Evolutionary conservation across 495 filamentous ascomycete genomes (phyloP).

Genomic region (Penicillium arizonense): DNA sequence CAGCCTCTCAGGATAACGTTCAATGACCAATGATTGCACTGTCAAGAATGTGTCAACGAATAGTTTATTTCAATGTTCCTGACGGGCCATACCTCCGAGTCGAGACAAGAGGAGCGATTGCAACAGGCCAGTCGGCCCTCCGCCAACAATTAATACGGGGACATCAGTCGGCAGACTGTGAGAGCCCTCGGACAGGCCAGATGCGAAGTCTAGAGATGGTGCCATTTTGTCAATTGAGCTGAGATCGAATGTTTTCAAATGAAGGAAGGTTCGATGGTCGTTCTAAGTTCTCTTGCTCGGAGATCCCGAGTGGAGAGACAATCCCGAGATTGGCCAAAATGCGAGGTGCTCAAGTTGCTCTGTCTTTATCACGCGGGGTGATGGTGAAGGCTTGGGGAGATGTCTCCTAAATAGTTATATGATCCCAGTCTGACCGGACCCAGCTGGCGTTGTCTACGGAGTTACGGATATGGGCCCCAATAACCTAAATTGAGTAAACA

Average conservation of each 20-base stretch:
- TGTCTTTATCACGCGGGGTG: no score
- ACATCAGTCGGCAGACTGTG: background rate
- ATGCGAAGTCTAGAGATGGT: background rate
- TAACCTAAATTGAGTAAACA: no score
- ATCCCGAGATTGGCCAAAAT: background rate
- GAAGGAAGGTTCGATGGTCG: no score
- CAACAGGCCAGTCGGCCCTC: slow-evolving; percentile 30
- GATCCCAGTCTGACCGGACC: no score
- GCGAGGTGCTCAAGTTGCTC: background rate
- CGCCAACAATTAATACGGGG: slow-evolving; percentile 38
- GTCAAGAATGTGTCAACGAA: background rate
- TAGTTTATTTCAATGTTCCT: background rate
- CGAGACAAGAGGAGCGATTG: slow-evolving; percentile 27
- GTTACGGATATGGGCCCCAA: no score
- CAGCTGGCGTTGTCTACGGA: no score
- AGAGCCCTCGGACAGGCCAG: background rate
- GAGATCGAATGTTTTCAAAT: background rate
- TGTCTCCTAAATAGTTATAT: no score
- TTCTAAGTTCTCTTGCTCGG: background rate
- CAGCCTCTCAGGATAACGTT: slow-evolving; percentile 25
- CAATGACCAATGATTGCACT: slow-evolving; percentile 25
- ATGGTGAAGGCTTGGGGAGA: background rate
- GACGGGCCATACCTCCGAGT: slow-evolving; percentile 12
- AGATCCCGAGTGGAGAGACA: background rate
- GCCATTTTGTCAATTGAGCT: background rate